Conservation (phyloP, 1,284 basidiomycete species). For the Malassezia japonica region DNA sequence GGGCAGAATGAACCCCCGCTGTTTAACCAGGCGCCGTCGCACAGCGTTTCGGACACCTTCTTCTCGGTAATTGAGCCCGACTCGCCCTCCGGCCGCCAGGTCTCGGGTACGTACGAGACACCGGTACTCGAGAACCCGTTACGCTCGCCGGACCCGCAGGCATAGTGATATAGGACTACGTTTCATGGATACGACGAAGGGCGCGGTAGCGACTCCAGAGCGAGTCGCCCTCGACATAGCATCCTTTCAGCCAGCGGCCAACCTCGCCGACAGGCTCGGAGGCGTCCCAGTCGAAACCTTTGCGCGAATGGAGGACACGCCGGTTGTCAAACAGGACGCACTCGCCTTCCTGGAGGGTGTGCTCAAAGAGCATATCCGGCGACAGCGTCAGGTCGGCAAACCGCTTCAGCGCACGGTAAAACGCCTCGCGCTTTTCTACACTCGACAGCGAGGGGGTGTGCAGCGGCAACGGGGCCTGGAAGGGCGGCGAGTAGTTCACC, state of each 20-base stretch:
- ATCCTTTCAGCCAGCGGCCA: constrained; percentile 59
- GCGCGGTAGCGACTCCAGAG: constrained; percentile 55
- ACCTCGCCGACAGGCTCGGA: constrained; percentile 28
- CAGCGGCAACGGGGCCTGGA: constrained; percentile 64
- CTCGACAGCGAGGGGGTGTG: constrained; percentile 19
- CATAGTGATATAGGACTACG: too few species aligned
- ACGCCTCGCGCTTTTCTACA: constrained; percentile 18
- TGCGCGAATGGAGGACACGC: constrained; percentile 78
- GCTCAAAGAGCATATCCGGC: constrained; percentile 56
- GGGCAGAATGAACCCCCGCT: background rate
- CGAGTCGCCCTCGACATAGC: constrained; percentile 71
- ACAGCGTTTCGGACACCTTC: constrained; percentile 8
- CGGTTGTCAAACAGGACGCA: constrained; percentile 87
- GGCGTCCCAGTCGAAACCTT: constrained; percentile 59
- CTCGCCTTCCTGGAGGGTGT: constrained; percentile 71
- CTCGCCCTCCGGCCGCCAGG: background rate
- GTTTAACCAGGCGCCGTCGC: background rate
- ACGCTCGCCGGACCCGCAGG: too few species aligned
- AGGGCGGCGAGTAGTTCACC: constrained; percentile 89
- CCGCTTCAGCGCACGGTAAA: constrained; percentile 54
- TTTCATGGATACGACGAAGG: too few species aligned
- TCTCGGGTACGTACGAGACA: background rate
- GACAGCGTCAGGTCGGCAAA: constrained; percentile 62
- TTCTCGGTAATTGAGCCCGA: constrained; percentile 4
- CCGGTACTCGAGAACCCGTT: too few species aligned